Conservation (phyloP, 345 rosid species). For the Crucihimalaya himalaica region DNA sequence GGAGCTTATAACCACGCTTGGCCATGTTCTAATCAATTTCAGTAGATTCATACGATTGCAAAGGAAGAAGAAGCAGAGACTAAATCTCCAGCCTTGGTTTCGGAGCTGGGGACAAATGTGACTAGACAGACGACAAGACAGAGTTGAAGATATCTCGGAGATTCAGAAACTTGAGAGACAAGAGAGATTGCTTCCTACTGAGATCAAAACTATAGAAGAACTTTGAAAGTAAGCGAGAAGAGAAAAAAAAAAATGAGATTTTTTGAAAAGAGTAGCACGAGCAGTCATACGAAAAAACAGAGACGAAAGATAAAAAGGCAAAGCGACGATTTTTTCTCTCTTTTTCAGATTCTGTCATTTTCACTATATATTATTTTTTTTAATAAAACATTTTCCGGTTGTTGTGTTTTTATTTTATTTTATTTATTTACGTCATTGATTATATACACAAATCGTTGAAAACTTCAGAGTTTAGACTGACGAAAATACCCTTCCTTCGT, state of each 20-base stretch:
- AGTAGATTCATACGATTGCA: background rate
- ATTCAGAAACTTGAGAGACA: background rate
- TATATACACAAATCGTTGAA: slow-evolving; percentile 22
- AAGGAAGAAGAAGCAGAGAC: slow-evolving; percentile 22
- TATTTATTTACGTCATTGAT: slow-evolving; percentile 11
- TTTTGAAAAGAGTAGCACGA: slow-evolving; percentile 25
- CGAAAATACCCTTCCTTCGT: slow-evolving; percentile 6
- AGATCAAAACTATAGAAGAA: background rate
- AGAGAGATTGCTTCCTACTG: background rate
- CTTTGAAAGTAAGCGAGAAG: background rate
- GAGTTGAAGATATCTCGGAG: slow-evolving; percentile 26
- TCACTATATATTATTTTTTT: slow-evolving; percentile 12
- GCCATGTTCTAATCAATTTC: slow-evolving; percentile 52
- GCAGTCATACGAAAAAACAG: slow-evolving; percentile 27
- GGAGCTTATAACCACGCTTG: slow-evolving; percentile 96
- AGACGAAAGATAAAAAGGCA: slow-evolving; percentile 9
- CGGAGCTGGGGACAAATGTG: slow-evolving; percentile 6
- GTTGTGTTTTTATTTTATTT: background rate
- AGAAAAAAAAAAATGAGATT: background rate
- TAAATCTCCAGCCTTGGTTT: slow-evolving; percentile 20
- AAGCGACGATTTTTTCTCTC: slow-evolving; percentile 27
- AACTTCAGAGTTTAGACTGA: slow-evolving; percentile 17
- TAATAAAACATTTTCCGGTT: background rate
- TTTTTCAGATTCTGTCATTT: slow-evolving; percentile 35
- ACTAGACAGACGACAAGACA: slow-evolving; percentile 36